A percentile compares a stretch with the other conserved stretches of the same genome.
Conservation (phyloP, 2,329 filamentous ascomycete species). For the Ophiostoma tasmaniense region DNA sequence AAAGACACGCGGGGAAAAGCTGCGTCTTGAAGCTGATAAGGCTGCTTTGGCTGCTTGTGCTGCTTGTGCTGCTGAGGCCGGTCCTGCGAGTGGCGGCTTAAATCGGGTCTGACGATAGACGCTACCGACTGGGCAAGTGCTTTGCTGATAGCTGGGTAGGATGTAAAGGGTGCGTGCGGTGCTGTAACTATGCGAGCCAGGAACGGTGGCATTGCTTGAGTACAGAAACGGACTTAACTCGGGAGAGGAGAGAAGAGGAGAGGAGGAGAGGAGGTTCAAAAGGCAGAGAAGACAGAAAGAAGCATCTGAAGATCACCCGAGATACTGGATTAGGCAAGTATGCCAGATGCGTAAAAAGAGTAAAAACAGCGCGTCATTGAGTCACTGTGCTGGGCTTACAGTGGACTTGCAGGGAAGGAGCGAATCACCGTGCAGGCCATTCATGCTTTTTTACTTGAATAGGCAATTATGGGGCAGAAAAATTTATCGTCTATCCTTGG, state of each 20-base stretch:
- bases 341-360: slow-evolving; percentile 1
- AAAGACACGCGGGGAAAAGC: neutral
- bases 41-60: neutral
- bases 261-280: neutral
- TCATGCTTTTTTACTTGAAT: slow-evolving; percentile 8
- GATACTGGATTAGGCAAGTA: neutral
- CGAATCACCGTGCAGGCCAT: slow-evolving; percentile 8
- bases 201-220: slow-evolving; percentile 13
- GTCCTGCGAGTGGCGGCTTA: slow-evolving; percentile 16
- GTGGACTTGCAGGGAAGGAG: slow-evolving; percentile 7
- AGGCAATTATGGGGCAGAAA: slow-evolving; percentile 3
- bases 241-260: neutral
- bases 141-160: slow-evolving; percentile 15
- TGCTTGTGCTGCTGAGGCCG: neutral
- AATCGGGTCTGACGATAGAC: slow-evolving; percentile 17
- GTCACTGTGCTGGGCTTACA: neutral
- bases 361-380: neutral
- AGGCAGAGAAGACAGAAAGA: neutral
- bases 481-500: neutral
- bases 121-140: slow-evolving; percentile 16
- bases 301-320: neutral
- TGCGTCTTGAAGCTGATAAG: slow-evolving; percentile 6
- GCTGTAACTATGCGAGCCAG: slow-evolving; percentile 9
- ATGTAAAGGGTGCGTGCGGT: slow-evolving; percentile 11
- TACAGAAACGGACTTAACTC: neutral